These are phyloP conservation scores for Nicotiana sylvestris DNA, from an alignment of 257 asterid species.

Conservation along the genomic window DNA sequence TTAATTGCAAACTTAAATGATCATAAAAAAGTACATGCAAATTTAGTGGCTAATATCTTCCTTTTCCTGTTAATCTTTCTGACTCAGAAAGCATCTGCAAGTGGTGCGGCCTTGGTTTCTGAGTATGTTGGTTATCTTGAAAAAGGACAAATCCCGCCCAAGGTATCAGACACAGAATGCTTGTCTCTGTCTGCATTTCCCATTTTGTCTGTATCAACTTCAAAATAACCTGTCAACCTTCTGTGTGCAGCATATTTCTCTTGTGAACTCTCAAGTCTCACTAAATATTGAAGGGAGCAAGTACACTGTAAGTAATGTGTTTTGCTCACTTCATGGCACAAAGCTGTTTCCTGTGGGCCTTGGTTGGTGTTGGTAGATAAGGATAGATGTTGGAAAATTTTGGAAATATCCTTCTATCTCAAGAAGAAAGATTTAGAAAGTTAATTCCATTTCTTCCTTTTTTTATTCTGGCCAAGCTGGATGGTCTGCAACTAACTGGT, in stretches of 20 bases:
- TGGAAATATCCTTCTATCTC: neutral
- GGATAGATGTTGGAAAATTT: constrained; percentile 35
- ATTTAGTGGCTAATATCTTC: neutral
- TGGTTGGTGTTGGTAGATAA: neutral
- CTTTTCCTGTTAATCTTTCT: neutral
- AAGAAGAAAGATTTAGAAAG: constrained; percentile 13
- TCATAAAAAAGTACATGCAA: too few relatives aligned
- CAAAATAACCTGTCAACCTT: constrained; percentile 14
- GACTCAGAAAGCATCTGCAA: constrained; percentile 94
- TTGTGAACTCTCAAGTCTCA: constrained; percentile 92
- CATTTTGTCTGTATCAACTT: constrained; percentile 23
- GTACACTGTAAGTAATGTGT: constrained; percentile 68
- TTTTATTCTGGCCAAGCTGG: neutral
- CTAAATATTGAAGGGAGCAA: constrained; percentile 98
- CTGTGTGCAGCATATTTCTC: constrained; percentile 87
- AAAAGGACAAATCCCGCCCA: constrained; percentile 98
- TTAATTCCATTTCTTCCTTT: neutral
- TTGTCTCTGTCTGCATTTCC: neutral
- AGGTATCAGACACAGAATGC: constrained; percentile 45
- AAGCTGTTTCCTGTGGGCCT: neutral
- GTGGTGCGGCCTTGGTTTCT: constrained; percentile 93
- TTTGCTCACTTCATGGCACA: constrained; percentile 6
- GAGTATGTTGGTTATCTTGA: constrained; percentile 98
- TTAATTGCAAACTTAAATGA: neutral
- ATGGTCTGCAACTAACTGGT: neutral